Evolutionary conservation across 2,329 filamentous ascomycete species (phyloP), one percentile per base, ranked within the genome.

Genomic region (Trichoderma simmonsii): DNA sequence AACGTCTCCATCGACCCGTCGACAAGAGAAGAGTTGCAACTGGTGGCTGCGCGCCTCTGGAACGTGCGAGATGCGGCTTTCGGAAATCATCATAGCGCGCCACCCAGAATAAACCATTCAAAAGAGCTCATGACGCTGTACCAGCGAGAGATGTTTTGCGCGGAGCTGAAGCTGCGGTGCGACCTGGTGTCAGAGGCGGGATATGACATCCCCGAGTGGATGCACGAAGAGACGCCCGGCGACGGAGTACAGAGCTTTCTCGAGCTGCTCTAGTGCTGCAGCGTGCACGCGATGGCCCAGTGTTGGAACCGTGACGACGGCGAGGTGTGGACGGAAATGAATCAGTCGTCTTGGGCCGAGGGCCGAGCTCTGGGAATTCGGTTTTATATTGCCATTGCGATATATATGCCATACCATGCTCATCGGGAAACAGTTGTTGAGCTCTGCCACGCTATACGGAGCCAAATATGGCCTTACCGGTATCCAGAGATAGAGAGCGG

Each of bases 111-210:
- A 2, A 11, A 36, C 9, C 67, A 70, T 28, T 34, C 57, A 4
- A 21, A n/a, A 15, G 67, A 62, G 21, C 11, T 36, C 36, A 70
- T 70, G 67, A 43, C 39, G 28, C 57, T 70, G n/a, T 70, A 62
- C 21, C 67, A 70, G 39, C 57, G 67, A 15, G 67, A 70, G 15
- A 70, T 70, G 67, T 70, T 70, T 18, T 26, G 39, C 21, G 67
- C 67, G 9, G 67, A 70, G n/a, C 67, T 70, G 67, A 70, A 70
- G 67, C 39, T 70, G 67, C 67, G 67, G 28, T 70, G 67, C 28
- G 67, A 70, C 57, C 24, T 21, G 9, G 67, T 70, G 18, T 30
- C 30, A 4, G 39, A 54, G 56, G 28, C 34, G 11, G 67, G 39
- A 11, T 24, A 54, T 21, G 18, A 3, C 28, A 61, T 70, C n/a